Base-by-base conservation (phyloP, 331 rosid species). In the Stylosanthes scabra region DNA sequence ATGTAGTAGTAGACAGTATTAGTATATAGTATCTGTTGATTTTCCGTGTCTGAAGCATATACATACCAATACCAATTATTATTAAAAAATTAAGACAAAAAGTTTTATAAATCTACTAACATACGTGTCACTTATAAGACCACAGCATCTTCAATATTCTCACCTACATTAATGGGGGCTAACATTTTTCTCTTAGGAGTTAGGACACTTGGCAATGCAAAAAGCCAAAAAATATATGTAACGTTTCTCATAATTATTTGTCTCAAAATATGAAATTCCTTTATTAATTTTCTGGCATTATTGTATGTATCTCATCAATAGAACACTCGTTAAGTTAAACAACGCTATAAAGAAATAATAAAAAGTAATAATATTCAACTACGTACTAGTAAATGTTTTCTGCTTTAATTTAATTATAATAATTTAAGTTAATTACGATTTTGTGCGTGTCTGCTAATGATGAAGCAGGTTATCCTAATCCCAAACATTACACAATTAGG, bases 191-290 rank as follows among this genome's bases (percentile, higher is more conserved):
- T 67, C 67, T 12, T 6, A 37, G n/a, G n/a, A n/a, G n/a, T n/a
- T n/a, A n/a, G 7, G 75, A 67, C 83, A 74, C 79, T 11, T 79
- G 83, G 75, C 83, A 0, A 11, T n/a, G n/a, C n/a, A n/a, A n/a
- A n/a, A n/a, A n/a, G n/a, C n/a, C n/a, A n/a, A n/a, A n/a, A n/a
- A 15, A 57, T 14, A 12, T 8, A 9, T 45, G n/a, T 11, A 49
- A 6, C 6, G 5, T 44, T 44, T 44, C 10, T 49, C 16, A 63
- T n/a, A n/a, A n/a, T 46, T 65, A 54, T 70, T 77, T 44, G 59
- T 25, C 59, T 42, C 3, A 60, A 14, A 68, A 10, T 41, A 37
- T 45, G 40, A 27, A 28, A 14, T 54, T 54, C 28, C 72, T 29
- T 31, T 31, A n/a, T n/a, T n/a, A 31, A 31, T 31, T 75, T 44